Evolutionary conservation across 441 rosid species (phyloP).

Genomic region (Aquilaria agallochum): DNA sequence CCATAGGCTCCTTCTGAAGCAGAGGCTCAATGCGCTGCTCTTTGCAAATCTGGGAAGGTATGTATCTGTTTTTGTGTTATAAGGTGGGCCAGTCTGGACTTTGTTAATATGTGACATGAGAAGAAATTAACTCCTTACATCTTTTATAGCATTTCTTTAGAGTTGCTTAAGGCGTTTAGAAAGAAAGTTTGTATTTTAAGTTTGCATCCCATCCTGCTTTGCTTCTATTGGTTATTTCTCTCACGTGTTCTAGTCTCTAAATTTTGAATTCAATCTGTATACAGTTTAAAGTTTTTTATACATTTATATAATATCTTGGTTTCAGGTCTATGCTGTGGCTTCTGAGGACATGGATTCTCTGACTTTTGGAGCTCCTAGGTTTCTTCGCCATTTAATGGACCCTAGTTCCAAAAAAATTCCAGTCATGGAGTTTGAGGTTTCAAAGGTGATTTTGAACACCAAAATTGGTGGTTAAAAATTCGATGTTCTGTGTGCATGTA

Average conservation of each 20-base stretch:
- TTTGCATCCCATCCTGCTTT: too few species aligned
- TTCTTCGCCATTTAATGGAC: conserved; percentile 98
- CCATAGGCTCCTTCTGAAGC: conserved; percentile 90
- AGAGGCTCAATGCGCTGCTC: conserved; percentile 95
- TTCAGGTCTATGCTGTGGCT: conserved; percentile 95
- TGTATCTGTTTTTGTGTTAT: conserved; percentile 17
- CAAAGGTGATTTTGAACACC: conserved; percentile 48
- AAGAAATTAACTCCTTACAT: not conserved
- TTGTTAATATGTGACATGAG: not conserved
- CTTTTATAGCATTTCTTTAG: conserved; percentile 1
- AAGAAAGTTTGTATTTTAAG: too few species aligned
- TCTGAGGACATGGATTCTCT: conserved; percentile 99
- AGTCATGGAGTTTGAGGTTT: conserved; percentile 89
- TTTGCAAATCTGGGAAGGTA: conserved; percentile 87
- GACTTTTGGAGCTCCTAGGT: conserved; percentile 90
- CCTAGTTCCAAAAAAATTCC: conserved; percentile 96
- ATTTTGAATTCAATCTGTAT: not conserved
- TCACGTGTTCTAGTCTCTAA: not conserved
- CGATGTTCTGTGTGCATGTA: conserved; percentile 8
- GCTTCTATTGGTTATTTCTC: too few species aligned
- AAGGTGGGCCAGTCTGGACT: conserved; percentile 4
- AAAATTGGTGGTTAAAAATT: conserved; percentile 5
- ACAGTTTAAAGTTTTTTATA: not conserved
- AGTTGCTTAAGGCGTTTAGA: too few species aligned
- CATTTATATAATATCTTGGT: conserved; percentile 1